Base-by-base conservation (phyloP, 352 stramenopile genomes). In the Globisporangium cystogenes region DNA sequence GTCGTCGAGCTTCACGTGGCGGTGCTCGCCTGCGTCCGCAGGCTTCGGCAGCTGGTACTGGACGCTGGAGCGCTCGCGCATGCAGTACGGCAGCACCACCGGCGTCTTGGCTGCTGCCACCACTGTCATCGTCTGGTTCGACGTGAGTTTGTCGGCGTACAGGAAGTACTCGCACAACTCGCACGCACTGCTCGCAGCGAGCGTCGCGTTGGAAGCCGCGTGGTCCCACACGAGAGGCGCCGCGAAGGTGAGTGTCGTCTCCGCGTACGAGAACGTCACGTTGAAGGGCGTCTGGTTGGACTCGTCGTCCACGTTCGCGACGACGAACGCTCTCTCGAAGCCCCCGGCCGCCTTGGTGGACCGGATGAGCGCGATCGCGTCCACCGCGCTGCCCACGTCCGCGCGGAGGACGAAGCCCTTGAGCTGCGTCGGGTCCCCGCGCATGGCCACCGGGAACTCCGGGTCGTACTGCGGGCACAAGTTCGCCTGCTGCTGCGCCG, bases 331-430 rank as follows among this genome's bases (percentile, higher is more conserved):
- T 27, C 43, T 57, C 18, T 44, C 60, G 45, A 72, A 75, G 4
- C 60, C 59, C 18, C 63, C 60, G 3, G 14, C 21, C 7, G 55
- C 33, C 45, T 63, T 70, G 4, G 67, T 70, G 4, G 64, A 72
- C 11, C 67, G 64, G 40, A 72, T 39, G 4, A 72, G 29, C 15
- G 44, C 57, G 26, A 75, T 60, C 1, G 59, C 45, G 21, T 72
- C 54, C 11, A 59, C 56, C 1, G 48, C 15, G 5, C 48, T 51
- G 16, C 29, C 37, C 15, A 59, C 24, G 20, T 62, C 33, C 6
- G 67, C 64, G 4, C 48, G 67, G 1, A 75, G 45, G 6, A 70
- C 20, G 42, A 75, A 72, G 20, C 67, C 67, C 31, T 62, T 70
- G 33, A 70, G 23, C 2, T 58, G 23, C 2, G 31, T 27, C 12